Base-by-base conservation (phyloP, 1,284 basidiomycete genomes). In the Neolentinus lepideus region DNA sequence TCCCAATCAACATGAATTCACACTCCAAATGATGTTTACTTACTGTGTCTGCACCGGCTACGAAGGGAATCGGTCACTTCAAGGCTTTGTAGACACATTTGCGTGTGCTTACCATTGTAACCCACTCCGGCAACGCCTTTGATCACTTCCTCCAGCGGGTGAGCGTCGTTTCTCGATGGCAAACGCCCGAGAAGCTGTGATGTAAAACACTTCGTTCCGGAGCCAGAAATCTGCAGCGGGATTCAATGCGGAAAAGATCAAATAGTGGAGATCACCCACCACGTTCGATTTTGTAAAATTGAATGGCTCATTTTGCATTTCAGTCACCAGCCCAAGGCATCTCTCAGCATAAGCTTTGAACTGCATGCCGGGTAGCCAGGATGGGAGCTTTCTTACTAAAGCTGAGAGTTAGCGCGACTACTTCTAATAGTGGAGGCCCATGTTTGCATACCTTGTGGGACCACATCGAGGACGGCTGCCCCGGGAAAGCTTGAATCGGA, bases 41-140 rank as follows among this genome's bases (percentile, higher is more conserved):
- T 24, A 52, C 51, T 26, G 33, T 24, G 21, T 52, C 51, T 10
- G 33, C 26, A 29, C 51, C 51, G 29, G 51, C 51, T 52, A 19
- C 33, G 51, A 16, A 9, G 27, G 16, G 51, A n/a, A n/a, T n/a
- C n/a, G n/a, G n/a, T n/a, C n/a, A n/a, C 22, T 8, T 52, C 14
- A 52, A 16, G 10, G 16, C 25, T 16, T 12, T 10, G 26, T 11
- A 29, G 29, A 22, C 27, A 16, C 22, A 25, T 24, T 6, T n/a
- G n/a, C n/a, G n/a, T n/a, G n/a, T 12, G 6, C 12, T 4, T 26
- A 43, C 38, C 38, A 16, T 43, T 43, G 38, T 43, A 43, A 16
- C 8, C 38, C 12, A n/a, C 38, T 16, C 38, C 38, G 6, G 38
- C 38, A 16, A 43, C 16, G 19, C 38, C 38, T 21, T 43, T 43